Conservation (phyloP, 306 rosid species). For the Betula pendula region DNA sequence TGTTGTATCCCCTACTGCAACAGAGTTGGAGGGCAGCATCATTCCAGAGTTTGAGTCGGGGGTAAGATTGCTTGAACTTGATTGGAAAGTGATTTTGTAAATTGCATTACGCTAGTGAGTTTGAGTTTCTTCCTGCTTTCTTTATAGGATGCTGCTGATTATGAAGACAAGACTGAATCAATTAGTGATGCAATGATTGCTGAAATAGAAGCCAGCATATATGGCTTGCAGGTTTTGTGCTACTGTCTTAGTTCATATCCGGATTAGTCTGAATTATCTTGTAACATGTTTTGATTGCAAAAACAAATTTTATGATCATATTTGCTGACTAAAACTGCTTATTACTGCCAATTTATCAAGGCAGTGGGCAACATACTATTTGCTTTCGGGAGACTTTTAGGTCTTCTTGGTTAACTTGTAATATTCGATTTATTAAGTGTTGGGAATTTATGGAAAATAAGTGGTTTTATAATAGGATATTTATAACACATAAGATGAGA, state of each 20-base stretch:
- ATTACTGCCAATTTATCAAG: not conserved
- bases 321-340: conserved; percentile 1
- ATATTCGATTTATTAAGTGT: not conserved
- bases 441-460: not conserved
- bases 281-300: not conserved
- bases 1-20: conserved; percentile 44
- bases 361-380: not conserved
- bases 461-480: not conserved
- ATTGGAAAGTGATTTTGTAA: conserved; percentile 17
- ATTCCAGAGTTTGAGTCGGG: conserved; percentile 53
- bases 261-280: not conserved
- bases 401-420: not conserved
- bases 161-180: conserved; percentile 39
- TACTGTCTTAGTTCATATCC: conserved; percentile 29
- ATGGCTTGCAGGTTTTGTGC: conserved; percentile 74
- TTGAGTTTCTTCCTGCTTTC: conserved; percentile 21
- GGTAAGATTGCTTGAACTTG: conserved; percentile 46
- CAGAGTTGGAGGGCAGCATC: conserved; percentile 52
- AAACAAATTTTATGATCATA: not conserved
- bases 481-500: not conserved
- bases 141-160: conserved; percentile 56
- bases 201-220: conserved; percentile 79
- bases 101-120: not conserved
- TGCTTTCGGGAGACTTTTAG: not conserved
- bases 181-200: conserved; percentile 73